phyloP scores from a whole-genome alignment of 2,329 filamentous ascomycete genomes.

The Arthrocladium fulminans region DNA sequence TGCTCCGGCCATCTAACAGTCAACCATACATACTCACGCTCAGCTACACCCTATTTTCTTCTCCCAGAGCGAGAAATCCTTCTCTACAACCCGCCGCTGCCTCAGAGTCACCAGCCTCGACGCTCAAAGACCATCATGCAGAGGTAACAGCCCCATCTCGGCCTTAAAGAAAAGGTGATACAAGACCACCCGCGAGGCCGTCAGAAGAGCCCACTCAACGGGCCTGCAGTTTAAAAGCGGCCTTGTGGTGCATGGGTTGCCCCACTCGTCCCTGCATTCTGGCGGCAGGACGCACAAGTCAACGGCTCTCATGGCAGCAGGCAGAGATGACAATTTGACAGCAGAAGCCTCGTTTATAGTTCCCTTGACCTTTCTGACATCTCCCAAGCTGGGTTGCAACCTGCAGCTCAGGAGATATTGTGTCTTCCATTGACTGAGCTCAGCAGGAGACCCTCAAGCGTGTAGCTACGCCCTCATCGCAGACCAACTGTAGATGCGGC shows the following conservation, averaged over 20 bases:
- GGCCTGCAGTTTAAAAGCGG: conserved; percentile 2
- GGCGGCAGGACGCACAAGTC: conserved; percentile 1
- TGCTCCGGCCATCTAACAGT: background rate
- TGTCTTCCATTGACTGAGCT: background rate
- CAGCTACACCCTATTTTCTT: background rate
- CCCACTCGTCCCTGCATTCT: background rate
- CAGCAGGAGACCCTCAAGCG: too few species aligned
- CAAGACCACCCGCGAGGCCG: background rate
- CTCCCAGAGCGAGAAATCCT: background rate
- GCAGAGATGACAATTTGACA: conserved; percentile 23
- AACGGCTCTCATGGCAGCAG: conserved; percentile 12
- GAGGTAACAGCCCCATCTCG: background rate
- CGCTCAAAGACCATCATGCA: background rate
- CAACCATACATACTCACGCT: background rate
- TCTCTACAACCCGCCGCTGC: background rate
- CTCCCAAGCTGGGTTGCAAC: background rate
- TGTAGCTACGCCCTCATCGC: too few species aligned
- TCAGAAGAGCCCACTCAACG: background rate
- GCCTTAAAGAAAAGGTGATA: conserved; percentile 2
- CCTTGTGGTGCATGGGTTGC: background rate
- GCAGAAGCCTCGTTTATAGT: conserved; percentile 8
- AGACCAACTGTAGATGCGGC: too few species aligned
- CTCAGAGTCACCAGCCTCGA: background rate
- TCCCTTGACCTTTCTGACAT: background rate
- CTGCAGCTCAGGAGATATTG: background rate